phyloP scores from a whole-genome alignment of 2,329 filamentous ascomycete genomes.

The Sarocladium brachiariae region DNA sequence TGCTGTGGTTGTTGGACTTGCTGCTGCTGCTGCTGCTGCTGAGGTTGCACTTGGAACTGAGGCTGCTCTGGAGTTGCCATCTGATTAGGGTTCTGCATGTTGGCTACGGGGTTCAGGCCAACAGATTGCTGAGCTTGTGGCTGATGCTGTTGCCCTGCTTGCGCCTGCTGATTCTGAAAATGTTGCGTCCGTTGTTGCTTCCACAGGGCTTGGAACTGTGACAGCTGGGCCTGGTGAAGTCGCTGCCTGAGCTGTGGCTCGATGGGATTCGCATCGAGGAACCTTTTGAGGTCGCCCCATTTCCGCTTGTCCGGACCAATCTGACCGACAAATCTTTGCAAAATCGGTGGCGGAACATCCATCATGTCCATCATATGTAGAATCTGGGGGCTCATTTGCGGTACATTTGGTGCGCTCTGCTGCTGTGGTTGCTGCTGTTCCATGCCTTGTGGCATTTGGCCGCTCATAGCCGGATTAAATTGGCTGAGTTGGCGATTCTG shows the following conservation, averaged over 20 bases:
- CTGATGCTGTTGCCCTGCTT: slow-evolving; percentile 23
- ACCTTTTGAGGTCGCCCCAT: slow-evolving; percentile 40
- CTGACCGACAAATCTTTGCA: slow-evolving; percentile 17
- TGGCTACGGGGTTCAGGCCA: slow-evolving; percentile 18
- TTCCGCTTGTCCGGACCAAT: slow-evolving; percentile 37
- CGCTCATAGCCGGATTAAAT: slow-evolving; percentile 22
- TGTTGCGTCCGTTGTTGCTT: slow-evolving; percentile 18
- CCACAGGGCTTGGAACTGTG: slow-evolving; percentile 31
- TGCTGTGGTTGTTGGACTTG: slow-evolving; percentile 16
- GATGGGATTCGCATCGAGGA: slow-evolving; percentile 26
- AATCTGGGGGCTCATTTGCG: slow-evolving; percentile 25
- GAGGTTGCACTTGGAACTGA: slow-evolving; percentile 6
- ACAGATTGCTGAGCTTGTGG: slow-evolving; percentile 11
- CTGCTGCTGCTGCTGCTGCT: slow-evolving; percentile 13
- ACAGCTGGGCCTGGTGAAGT: slow-evolving; percentile 28
- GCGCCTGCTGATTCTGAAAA: slow-evolving; percentile 17
- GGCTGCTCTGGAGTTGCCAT: slow-evolving; percentile 22
- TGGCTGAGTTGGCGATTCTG: slow-evolving; percentile 12
- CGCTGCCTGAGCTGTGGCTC: slow-evolving; percentile 24
- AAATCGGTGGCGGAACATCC: slow-evolving; percentile 35
- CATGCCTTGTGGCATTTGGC: slow-evolving; percentile 23
- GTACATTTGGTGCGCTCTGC: slow-evolving; percentile 19
- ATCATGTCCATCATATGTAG: slow-evolving; percentile 39
- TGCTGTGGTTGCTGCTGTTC: slow-evolving; percentile 22
- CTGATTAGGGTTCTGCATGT: slow-evolving; percentile 17